Base-by-base conservation (phyloP, 306 rosid species). In the Fragaria ananassa region DNA sequence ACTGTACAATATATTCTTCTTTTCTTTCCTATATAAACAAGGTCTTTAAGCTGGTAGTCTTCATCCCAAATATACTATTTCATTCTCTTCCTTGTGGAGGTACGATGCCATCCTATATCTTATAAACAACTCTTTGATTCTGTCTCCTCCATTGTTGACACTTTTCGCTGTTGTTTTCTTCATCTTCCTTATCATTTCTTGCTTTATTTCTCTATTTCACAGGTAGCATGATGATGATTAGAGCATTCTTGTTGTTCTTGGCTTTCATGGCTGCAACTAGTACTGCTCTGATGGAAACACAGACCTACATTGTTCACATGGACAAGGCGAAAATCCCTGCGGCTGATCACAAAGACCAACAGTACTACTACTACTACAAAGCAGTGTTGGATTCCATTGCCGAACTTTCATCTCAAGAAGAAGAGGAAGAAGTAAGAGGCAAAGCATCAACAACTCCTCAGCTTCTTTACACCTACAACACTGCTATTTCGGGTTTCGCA, bases 301-400 rank as follows among this genome's bases (percentile, higher is more conserved):
- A 86, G 65, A 86, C 93, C 3, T 91, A 83, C 85, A 89, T 91
- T 68, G 72, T 91, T 51, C 91, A 91, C 81, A 86, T 89, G 87
- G 94, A 91, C 87, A 77, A 78, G 76, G 71, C 85, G 29, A 85
- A 83, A 75, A 85, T 89, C 68, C 25, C 34, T 49, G 70, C 84
- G 46, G 54, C 80, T 8, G 44, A 72, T 81, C 83, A 78, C 73
- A 76, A 81, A 8, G 50, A 41, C 9, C 71, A 66, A 37, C 15
- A 10, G 2, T 76, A 74, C 77, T 86, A 91, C 92, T 86, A 76
- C 77, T 86, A 91, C 92, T 86, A 57, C 76, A 58, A 79, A 61
- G 53, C 81, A 39, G 74, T 91, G 63, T 70, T 84, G 46, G 82
- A 91, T 78, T 86, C 81, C 75, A 74, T 91, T 70, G 45, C 79